phyloP scores from a whole-genome alignment of 2,329 filamentous ascomycete genomes.

The Orbilia quercus region DNA sequence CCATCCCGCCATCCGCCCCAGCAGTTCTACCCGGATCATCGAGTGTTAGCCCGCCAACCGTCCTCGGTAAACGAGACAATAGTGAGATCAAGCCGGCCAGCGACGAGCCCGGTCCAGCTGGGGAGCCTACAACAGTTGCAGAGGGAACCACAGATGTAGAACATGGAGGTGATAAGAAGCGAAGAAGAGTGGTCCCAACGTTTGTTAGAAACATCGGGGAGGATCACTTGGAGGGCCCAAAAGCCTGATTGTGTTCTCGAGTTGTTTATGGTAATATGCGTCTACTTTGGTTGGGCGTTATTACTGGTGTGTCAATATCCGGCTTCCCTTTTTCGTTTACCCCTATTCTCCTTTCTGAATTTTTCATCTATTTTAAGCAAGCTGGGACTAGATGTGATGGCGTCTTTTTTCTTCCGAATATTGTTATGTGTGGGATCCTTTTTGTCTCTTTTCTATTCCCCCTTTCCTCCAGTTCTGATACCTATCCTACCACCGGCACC shows the following conservation, averaged over 20 bases:
- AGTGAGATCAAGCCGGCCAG: slow-evolving; percentile 37
- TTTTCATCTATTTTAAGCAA: slow-evolving; percentile 8
- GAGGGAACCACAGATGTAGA: slow-evolving; percentile 70
- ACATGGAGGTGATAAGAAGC: slow-evolving; percentile 70
- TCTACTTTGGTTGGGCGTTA: too few relatives aligned
- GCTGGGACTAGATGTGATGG: slow-evolving; percentile 41
- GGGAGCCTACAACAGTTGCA: slow-evolving; percentile 63
- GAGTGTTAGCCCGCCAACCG: slow-evolving; percentile 66
- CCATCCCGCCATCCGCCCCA: slow-evolving; percentile 76
- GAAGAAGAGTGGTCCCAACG: slow-evolving; percentile 77
- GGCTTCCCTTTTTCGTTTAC: slow-evolving; percentile 1
- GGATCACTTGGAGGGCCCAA: slow-evolving; percentile 36
- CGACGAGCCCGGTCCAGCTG: slow-evolving; percentile 64
- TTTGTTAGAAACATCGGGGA: slow-evolving; percentile 64
- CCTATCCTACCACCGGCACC: not conserved
- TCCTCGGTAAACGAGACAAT: slow-evolving; percentile 67
- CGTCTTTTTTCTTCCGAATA: slow-evolving; percentile 24
- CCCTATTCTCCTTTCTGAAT: not conserved
- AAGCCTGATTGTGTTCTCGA: slow-evolving; percentile 6
- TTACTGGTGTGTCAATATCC: not conserved
- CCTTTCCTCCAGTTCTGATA: not conserved
- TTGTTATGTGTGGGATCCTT: slow-evolving; percentile 8
- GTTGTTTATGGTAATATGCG: not conserved
- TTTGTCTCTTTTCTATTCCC: slow-evolving; percentile 8
- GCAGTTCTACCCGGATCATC: slow-evolving; percentile 63